phyloP scores from a whole-genome alignment of 2,329 filamentous ascomycete species.

The Plenodomus tracheiphilus region DNA sequence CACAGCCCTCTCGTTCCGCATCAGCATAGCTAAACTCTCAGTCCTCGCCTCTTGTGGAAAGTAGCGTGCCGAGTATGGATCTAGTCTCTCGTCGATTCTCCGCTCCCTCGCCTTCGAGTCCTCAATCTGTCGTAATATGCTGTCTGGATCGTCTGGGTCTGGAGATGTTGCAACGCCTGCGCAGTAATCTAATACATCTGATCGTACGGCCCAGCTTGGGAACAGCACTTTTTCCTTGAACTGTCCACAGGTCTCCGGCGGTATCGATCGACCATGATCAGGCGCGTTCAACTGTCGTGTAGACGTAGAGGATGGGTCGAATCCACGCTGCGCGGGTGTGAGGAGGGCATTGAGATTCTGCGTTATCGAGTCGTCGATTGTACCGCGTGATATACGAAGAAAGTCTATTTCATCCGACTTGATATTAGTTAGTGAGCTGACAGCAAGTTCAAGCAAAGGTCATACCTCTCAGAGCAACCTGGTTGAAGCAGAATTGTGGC shows the following conservation, averaged over 20 bases:
- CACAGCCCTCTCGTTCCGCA: conserved; percentile 75
- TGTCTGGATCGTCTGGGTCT: conserved; percentile 84
- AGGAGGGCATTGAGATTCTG: conserved; percentile 90
- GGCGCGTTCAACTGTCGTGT: conserved; percentile 59
- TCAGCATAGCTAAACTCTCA: conserved; percentile 72
- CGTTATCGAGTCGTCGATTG: conserved; percentile 90
- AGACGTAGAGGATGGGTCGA: conserved; percentile 79
- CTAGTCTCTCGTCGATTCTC: conserved; percentile 82
- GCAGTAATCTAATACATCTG: conserved; percentile 87
- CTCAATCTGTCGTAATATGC: conserved; percentile 69
- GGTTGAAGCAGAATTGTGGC: conserved; percentile 57
- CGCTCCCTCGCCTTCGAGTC: conserved; percentile 70
- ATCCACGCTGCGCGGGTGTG: conserved; percentile 71
- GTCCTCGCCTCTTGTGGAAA: conserved; percentile 80
- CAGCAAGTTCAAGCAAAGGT: conserved; percentile 1
- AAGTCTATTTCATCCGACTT: conserved; percentile 67
- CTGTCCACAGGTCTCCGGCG: conserved; percentile 63
- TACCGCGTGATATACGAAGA: conserved; percentile 78
- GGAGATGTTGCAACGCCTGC: conserved; percentile 82
- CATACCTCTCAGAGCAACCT: conserved; percentile 54
- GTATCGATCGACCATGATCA: conserved; percentile 56
- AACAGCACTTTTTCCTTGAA: conserved; percentile 84
- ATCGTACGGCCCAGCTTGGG: conserved; percentile 82
- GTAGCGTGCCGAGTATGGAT: conserved; percentile 87
- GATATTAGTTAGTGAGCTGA: conserved; percentile 41